These are phyloP conservation scores for Phaseolus coccineus DNA, from an alignment of 331 rosid species.

Conservation along the genomic window DNA sequence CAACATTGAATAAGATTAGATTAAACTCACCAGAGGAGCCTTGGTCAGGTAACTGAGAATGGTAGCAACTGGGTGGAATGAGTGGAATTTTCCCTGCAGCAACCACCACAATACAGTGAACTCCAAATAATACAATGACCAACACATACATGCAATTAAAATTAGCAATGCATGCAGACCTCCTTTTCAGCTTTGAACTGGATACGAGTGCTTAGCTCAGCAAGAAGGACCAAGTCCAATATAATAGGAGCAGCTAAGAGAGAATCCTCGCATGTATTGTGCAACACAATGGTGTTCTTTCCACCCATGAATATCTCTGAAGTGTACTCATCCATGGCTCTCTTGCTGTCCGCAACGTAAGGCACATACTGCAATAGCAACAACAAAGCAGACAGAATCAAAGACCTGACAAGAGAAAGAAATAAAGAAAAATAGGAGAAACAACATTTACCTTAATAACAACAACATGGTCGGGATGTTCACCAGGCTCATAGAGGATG, in stretches of 20 bases:
- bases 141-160: constrained; percentile 17
- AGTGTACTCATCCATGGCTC: constrained; percentile 98
- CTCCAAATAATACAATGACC: background rate
- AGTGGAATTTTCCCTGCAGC: constrained; percentile 86
- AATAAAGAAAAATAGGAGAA: constrained; percentile 16
- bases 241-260: constrained; percentile 96
- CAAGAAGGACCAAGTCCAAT: constrained; percentile 95
- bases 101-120: constrained; percentile 4
- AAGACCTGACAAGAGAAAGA: constrained; percentile 14
- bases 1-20: constrained; percentile 21
- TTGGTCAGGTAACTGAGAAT: constrained; percentile 94
- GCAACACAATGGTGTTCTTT: constrained; percentile 85
- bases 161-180: constrained; percentile 50
- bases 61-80: constrained; percentile 96
- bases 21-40: constrained; percentile 90
- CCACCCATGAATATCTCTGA: constrained; percentile 99
- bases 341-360: constrained; percentile 93
- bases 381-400: constrained; percentile 19
- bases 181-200: constrained; percentile 88
- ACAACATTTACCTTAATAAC: constrained; percentile 76
- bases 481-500: constrained; percentile 87
- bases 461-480: constrained; percentile 97
- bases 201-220: constrained; percentile 93
- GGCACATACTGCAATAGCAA: constrained; percentile 78
- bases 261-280: constrained; percentile 98